These are phyloP conservation scores for Daldinia sp. DNA, from an alignment of 2,329 filamentous ascomycete species.

Conservation along the genomic window DNA sequence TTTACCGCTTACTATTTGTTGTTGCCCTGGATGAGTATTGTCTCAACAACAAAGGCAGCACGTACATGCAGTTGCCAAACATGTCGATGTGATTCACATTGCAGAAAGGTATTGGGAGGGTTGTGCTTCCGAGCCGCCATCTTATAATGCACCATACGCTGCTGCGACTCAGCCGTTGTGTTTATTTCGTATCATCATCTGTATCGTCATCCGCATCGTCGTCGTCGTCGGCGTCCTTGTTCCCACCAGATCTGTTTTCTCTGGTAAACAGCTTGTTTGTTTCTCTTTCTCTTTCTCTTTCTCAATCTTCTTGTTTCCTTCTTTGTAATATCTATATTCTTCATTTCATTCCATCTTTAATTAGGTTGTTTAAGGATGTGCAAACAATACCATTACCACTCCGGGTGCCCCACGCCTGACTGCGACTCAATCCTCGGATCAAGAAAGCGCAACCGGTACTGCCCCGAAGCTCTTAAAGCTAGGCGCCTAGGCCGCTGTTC, in stretches of 20 bases:
- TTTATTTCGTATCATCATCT: too few relatives aligned
- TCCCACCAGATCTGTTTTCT: too few relatives aligned
- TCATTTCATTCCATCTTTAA: too few relatives aligned
- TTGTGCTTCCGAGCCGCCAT: too few relatives aligned
- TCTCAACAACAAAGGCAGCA: neutral
- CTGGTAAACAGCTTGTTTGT: too few relatives aligned
- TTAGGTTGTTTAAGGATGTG: too few relatives aligned
- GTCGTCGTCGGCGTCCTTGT: too few relatives aligned
- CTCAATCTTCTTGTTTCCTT: too few relatives aligned
- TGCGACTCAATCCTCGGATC: constrained; percentile 2
- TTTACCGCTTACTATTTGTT: neutral
- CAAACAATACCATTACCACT: constrained; percentile 12
- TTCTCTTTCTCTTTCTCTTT: too few relatives aligned
- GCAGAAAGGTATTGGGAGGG: neutral
- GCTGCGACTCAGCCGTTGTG: too few relatives aligned
- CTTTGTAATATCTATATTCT: too few relatives aligned
- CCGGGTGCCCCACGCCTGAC: neutral
- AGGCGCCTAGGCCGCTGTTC: constrained; percentile 21
- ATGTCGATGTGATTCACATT: neutral
- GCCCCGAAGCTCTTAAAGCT: constrained; percentile 4
- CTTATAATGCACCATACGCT: neutral
- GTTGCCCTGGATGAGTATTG: neutral
- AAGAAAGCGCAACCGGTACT: constrained; percentile 19
- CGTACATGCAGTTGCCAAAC: neutral
- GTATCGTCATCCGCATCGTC: too few relatives aligned